These are phyloP conservation scores for Mucuna pruriens DNA, from an alignment of 306 rosid species.

Conservation along the genomic window DNA sequence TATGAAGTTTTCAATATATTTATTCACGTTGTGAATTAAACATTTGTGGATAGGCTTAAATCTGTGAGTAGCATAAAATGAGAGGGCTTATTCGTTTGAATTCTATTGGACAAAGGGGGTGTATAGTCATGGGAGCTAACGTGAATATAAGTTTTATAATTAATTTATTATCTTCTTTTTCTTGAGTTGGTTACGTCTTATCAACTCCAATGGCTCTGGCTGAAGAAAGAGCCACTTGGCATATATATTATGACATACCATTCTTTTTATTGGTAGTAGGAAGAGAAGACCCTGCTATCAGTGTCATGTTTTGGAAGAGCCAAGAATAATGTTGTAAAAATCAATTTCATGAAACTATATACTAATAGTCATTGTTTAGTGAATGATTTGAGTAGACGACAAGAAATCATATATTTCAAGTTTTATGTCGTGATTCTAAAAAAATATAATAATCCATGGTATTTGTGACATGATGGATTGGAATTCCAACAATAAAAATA, in stretches of 20 bases:
- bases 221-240: slow-evolving; percentile 13
- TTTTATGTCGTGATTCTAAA: neutral
- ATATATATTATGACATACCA: neutral
- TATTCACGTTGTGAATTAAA: too few species aligned
- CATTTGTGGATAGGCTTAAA: too few species aligned
- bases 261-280: neutral
- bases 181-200: slow-evolving; percentile 13
- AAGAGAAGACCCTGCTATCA: neutral
- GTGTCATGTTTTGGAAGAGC: neutral
- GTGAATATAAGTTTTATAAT: neutral
- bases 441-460: neutral
- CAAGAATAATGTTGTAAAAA: neutral
- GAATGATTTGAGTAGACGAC: neutral
- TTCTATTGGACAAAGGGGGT: too few species aligned
- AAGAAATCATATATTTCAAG: neutral
- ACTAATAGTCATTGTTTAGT: neutral
- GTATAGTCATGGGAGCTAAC: neutral
- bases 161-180: neutral
- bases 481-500: neutral
- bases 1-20: neutral
- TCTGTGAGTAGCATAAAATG: neutral
- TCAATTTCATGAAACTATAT: neutral
- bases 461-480: neutral
- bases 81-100: too few species aligned
- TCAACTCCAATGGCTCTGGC: slow-evolving; percentile 10